Base-by-base conservation (phyloP, 2,329 filamentous ascomycete genomes). In the Fusarium secorum region DNA sequence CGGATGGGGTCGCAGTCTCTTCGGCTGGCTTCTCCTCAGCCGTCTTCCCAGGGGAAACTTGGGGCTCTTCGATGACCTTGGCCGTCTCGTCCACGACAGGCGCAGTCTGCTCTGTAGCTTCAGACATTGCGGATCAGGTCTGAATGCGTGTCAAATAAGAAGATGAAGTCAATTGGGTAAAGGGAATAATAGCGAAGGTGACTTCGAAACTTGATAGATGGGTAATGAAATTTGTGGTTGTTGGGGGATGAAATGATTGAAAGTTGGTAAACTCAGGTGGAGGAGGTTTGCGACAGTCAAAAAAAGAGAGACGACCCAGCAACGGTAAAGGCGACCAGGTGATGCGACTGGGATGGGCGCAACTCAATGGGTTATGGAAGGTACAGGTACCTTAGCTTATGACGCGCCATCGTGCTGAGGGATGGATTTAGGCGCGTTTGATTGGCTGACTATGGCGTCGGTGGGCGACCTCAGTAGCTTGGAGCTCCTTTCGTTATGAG, bases 81-180 rank as follows among this genome's bases (percentile, higher is more conserved):
- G 61, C 53, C 36, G 56, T 63, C 59, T 75, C 52, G 26, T 74
- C 70, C 33, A 73, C 60, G 36, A 70, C 69, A 36, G 66, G 60
- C 48, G 71, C 62, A 45, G 72, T 68, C 58, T 79, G 76, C 57
- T 80, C 77, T 56, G 70, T 69, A 51, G 64, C 44, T n/a, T 79
- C 78, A 33, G 78, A 72, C 78, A 78, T 78, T 68, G 55, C 68
- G 58, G 61, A 60, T 66, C 17, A 28, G 14, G 55, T 35, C 26
- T 32, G 36, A 35, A 42, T 38, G 35, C 45, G 42, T 54, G 24
- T 38, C 17, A 42, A 28, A 33, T 33, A 36, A 15, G 24, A 20
- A 26, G 35, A 24, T 24, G 11, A 28, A 32, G 18, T 24, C 48
- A 58, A 67, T 60, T 57, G 49, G 30, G 20, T 44, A 11, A 36